phyloP scores from a whole-genome alignment of 2,329 filamentous ascomycete species.

The Chrysoporthe austroafricana region DNA sequence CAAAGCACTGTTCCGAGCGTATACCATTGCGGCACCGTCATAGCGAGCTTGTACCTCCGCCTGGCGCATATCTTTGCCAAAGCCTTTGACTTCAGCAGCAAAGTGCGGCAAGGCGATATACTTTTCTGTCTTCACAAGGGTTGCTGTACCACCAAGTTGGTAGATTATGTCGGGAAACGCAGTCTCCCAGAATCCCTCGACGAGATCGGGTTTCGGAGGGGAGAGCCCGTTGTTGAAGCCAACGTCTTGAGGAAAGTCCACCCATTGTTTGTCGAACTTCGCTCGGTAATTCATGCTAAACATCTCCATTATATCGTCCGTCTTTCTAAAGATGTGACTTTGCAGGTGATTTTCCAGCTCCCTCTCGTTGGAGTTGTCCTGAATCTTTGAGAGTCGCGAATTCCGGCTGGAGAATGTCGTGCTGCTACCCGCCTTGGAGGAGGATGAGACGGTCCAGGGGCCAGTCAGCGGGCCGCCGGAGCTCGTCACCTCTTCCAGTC shows the following conservation, averaged over 20 bases:
- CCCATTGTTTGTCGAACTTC: conserved; percentile 3
- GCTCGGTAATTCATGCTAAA: neutral
- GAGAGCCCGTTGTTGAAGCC: conserved; percentile 37
- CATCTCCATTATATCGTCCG: neutral
- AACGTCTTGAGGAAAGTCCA: conserved; percentile 32
- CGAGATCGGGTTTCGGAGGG: conserved; percentile 32
- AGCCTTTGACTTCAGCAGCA: conserved; percentile 34
- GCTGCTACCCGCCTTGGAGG: neutral
- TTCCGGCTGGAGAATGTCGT: neutral
- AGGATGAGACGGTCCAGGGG: too few species aligned
- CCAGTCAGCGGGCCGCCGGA: too few species aligned
- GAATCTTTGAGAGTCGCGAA: neutral
- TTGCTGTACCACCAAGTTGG: too few species aligned
- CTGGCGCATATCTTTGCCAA: conserved; percentile 24
- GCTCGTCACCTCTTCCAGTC: neutral
- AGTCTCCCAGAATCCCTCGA: conserved; percentile 27
- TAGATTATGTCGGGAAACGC: conserved; percentile 21
- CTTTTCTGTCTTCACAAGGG: conserved; percentile 29
- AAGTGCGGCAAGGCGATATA: conserved; percentile 33
- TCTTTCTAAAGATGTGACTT: neutral
- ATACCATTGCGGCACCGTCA: conserved; percentile 36
- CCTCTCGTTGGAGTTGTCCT: neutral
- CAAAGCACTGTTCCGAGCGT: conserved; percentile 35
- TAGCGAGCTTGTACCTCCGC: conserved; percentile 32
- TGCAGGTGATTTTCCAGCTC: neutral